phyloP scores from a whole-genome alignment of 2,329 filamentous ascomycete species.

The Thelonectria blattea region DNA sequence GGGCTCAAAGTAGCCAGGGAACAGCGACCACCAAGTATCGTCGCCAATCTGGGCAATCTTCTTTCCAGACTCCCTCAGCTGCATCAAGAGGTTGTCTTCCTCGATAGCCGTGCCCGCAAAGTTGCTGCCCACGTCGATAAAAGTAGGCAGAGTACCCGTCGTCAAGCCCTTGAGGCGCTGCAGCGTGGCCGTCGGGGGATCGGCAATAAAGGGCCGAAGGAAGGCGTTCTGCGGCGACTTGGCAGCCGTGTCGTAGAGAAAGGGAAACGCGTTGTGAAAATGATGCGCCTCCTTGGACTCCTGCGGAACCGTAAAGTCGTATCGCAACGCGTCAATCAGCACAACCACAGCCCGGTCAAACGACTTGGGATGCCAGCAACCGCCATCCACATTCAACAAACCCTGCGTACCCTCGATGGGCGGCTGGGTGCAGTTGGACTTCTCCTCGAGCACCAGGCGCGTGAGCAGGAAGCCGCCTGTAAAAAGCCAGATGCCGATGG shows the following conservation, averaged over 20 bases:
- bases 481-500: slow-evolving; percentile 86
- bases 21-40: slow-evolving; percentile 94
- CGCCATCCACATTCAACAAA: slow-evolving; percentile 58
- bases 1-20: slow-evolving; percentile 89
- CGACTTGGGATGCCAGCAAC: slow-evolving; percentile 95
- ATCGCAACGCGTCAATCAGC: slow-evolving; percentile 90
- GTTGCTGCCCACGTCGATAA: slow-evolving; percentile 91
- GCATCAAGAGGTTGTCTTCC: slow-evolving; percentile 79
- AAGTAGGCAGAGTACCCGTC: slow-evolving; percentile 92
- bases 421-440: slow-evolving; percentile 71
- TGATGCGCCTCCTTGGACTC: slow-evolving; percentile 48
- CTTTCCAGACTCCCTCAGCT: slow-evolving; percentile 69
- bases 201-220: slow-evolving; percentile 92
- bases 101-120: slow-evolving; percentile 96
- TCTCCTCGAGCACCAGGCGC: slow-evolving; percentile 77
- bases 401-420: slow-evolving; percentile 63
- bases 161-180: slow-evolving; percentile 93
- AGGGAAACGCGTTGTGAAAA: slow-evolving; percentile 88
- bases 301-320: slow-evolving; percentile 90
- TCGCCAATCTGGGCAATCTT: slow-evolving; percentile 94
- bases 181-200: slow-evolving; percentile 91
- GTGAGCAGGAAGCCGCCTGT: slow-evolving; percentile 94
- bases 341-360: slow-evolving; percentile 93
- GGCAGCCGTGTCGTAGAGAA: slow-evolving; percentile 83
- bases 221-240: slow-evolving; percentile 82